Evolutionary conservation across 176 grass and related monocot genomes (phyloP), one percentile per base, ranked within the genome.

Genomic region (Bolboschoenus planiculmis): DNA sequence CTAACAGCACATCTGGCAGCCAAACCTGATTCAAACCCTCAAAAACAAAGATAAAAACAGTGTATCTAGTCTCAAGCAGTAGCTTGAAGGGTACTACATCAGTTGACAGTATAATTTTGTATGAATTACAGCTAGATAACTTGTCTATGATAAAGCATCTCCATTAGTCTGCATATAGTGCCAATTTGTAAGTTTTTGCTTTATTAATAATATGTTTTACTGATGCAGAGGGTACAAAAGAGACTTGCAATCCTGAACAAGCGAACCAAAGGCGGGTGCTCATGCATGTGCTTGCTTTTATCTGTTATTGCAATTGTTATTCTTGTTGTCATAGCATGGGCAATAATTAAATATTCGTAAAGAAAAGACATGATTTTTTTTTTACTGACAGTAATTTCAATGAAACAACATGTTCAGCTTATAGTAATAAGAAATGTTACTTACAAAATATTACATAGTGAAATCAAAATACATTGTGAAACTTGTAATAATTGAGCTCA

Each of bases 161-260:
- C 4, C 24, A 14, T 15, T 47, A 48, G 42, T 74, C 11, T 48
- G 23, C 24, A 74, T 47, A 48, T 48, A 48, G 21, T 11, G 48
- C 70, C 24, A 23, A 47, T 23, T 3, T 73, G 10, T 35, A 43
- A n/a, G 11, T 72, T 72, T 44, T 26, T 46, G 10, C 42, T 86
- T 63, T 79, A 39, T 14, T 78, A 9, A 21, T 57, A 1, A 0
- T 31, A 83, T 65, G 3, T 70, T 43, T 70, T 21, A 37, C 10
- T 78, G 46, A 67, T 85, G 46, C 90, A 94, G 94, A 63, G 85
- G 27, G 77, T 83, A 16, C 76, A 85, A 64, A 94, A 66, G 79
- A 90, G 71, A 30, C 63, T 97, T 20, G 93, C 84, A 20, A 46
- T 76, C 20, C 29, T 97, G 14, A 92, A 77, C 83, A 92, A 64